Base-by-base conservation (phyloP, 1,284 basidiomycete genomes). In the Sporisorium scitamineum region DNA sequence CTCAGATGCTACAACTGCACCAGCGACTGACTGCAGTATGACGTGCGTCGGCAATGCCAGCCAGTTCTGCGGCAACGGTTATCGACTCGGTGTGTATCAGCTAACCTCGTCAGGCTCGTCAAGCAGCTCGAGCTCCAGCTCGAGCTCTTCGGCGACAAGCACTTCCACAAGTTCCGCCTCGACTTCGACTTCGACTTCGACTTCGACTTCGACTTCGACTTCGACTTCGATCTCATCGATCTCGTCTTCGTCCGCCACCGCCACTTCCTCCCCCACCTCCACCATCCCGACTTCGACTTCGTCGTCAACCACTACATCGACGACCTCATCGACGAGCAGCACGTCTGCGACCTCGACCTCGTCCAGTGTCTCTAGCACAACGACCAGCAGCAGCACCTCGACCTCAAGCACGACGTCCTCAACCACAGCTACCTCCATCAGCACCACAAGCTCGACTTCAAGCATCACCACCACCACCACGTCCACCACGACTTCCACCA, bases 81-180 rank as follows among this genome's bases (percentile, higher is more conserved):
- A 90, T 78, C 88, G 89, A n/a, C 81, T 93, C 48, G 92, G 91
- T 0, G 89, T 92, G 13, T 93, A 93, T 77, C 87, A 89, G 0
- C 86, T 61, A n/a, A 60, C 27, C 20, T 41, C 57, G 16, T 24
- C 22, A 16, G 22, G 20, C 22, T 44, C 22, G 13, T 10, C 34
- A 13, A 37, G 24, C 22, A 58, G 29, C 56, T 34, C 56, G 22
- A 48, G 29, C 42, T 50, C 44, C n/a, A 39, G 37, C 24, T 37
- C 53, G 9, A 42, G 13, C 7, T 37, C 53, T 13, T 26, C 34
- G 20, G 8, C 31, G 29, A 60, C 31, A 39, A 51, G 32, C 37
- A 31, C 39, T 9, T 45, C 59, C 27, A 54, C 13, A 2, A 22
- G 39, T 14, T 41, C 47, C 16, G 31, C 44, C 34, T 20, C 27